phyloP scores from a whole-genome alignment of 2,329 filamentous ascomycete genomes.

The Alternaria infectoria region DNA sequence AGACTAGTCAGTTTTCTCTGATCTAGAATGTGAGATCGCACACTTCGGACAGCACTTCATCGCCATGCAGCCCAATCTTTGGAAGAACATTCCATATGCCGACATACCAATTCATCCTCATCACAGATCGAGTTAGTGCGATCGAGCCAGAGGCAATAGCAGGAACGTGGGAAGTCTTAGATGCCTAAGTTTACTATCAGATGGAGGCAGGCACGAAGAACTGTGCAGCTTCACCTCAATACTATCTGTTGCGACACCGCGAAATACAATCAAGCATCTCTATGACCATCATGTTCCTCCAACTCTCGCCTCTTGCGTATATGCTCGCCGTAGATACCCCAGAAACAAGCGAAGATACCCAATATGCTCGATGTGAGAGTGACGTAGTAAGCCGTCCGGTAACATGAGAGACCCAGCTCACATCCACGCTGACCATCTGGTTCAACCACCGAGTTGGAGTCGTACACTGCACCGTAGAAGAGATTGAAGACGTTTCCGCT shows the following conservation, averaged over 20 bases:
- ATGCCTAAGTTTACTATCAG: too few species aligned
- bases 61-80: too few species aligned
- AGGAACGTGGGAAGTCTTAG: too few species aligned
- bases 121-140: too few species aligned
- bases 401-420: conserved; percentile 78
- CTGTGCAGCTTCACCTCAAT: not conserved
- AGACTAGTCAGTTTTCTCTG: too few species aligned
- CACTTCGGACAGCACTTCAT: too few species aligned
- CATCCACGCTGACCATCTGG: conserved; percentile 76
- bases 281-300: conserved; percentile 39
- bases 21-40: too few species aligned
- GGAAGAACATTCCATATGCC: not conserved
- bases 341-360: conserved; percentile 73
- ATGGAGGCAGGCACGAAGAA: too few species aligned
- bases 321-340: conserved; percentile 69
- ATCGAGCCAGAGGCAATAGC: too few species aligned
- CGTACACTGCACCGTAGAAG: conserved; percentile 84
- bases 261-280: conserved; percentile 29
- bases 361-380: conserved; percentile 75
- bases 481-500: conserved; percentile 93
- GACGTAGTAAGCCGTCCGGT: conserved; percentile 78
- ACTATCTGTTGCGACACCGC: not conserved
- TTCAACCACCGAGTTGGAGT: conserved; percentile 74
- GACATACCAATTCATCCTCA: too few species aligned
- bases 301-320: conserved; percentile 38